Percentiles rank a stretch among this genome's conserved stretches.
Conservation (phyloP, 495 filamentous ascomycete genomes). For the Neurospora intermedia region DNA sequence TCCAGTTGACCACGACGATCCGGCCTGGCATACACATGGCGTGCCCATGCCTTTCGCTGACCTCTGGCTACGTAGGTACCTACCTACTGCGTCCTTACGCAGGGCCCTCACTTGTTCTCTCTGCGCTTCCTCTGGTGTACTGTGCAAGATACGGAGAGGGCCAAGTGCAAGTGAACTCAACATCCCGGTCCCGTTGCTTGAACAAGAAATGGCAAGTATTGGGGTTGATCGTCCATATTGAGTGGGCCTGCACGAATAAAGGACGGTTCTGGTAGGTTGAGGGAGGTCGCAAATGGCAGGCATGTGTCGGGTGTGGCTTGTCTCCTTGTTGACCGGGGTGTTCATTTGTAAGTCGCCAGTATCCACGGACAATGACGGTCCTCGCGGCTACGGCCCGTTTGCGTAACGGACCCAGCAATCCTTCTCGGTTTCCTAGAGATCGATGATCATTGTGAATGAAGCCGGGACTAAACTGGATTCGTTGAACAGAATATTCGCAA, state of each 20-base stretch:
- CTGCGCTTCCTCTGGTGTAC: not conserved
- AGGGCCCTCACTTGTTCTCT: not conserved
- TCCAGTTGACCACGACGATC: constrained; percentile 4
- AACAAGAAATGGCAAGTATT: not conserved
- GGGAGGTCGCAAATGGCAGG: not conserved
- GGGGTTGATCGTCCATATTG: not conserved
- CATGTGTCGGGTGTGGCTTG: not conserved
- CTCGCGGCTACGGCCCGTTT: not conserved
- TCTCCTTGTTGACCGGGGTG: not conserved
- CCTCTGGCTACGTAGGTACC: not conserved
- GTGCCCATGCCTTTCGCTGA: not conserved
- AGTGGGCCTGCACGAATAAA: not conserved
- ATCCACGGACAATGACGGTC: not conserved
- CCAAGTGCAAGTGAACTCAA: not conserved
- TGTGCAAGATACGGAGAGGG: not conserved
- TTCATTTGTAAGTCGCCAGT: not conserved
- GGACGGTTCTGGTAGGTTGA: not conserved
- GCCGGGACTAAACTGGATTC: not conserved
- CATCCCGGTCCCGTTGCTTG: not conserved
- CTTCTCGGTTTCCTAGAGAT: not conserved
- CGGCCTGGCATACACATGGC: not conserved
- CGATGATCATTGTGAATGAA: not conserved
- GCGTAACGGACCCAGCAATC: not conserved
- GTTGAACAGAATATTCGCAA: not conserved
- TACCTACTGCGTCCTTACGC: not conserved